Base-by-base conservation (phyloP, 1,284 basidiomycete species). In the Vanrija sp. region DNA sequence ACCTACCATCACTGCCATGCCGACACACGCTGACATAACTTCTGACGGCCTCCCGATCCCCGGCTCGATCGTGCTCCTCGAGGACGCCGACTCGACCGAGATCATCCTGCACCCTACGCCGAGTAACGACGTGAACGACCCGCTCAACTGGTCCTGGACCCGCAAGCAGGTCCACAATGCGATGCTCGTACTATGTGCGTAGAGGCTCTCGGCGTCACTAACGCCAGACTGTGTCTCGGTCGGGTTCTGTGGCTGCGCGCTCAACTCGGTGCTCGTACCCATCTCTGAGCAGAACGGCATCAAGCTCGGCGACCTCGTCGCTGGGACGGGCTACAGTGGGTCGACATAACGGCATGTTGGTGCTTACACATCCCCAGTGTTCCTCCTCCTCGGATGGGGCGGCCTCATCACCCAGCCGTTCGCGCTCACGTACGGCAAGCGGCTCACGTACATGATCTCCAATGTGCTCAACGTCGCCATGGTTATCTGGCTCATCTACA, bases 361-460 rank as follows among this genome's bases (percentile, higher is more conserved):
- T 23, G 21, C 21, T 23, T 2, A 23, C 21, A 23, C 21, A 5
- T 3, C 21, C 21, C 21, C 2, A 23, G 21, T 61, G 55, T 60
- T 60, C 52, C 55, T 65, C 8, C 47, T 65, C 25, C 59, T 65
- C 19, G 65, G 65, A 9, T 62, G 64, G 53, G 64, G 64, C 10
- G 62, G 62, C 8, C 52, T 67, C 6, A 51, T 67, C 43, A 58
- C 57, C 4, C 62, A 65, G 38, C 64, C 65, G 3, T 51, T 67
- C 12, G 64, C 65, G 1, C 38, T 62, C n/a, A 56, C 57, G 4
- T 63, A 59, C 28, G 66, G 48, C 3, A 65, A 65, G 44, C 57
- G 64, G 2, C 58, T 57, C 0, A 26, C 65, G 26, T 67, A 62
- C 46, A 26, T 67, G n/a, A 21, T 62, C 43, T 53, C 48, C 25